phyloP scores from a whole-genome alignment of 1,139 yeast genomes.

The Suhomyces wounanorum region DNA sequence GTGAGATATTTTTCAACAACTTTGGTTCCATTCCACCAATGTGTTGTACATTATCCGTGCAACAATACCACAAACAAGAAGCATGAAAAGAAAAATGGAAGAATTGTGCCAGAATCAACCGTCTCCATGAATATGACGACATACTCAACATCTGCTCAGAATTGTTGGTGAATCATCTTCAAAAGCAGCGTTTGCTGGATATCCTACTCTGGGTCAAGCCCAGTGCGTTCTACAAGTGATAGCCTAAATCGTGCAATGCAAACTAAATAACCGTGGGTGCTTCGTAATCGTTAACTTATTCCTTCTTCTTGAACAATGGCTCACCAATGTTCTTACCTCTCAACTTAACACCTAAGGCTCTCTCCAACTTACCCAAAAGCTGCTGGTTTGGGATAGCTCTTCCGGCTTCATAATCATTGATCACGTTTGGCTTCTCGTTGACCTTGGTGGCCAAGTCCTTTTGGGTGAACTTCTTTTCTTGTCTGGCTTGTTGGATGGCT shows the following conservation, averaged over 20 bases:
- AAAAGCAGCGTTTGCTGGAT: neutral
- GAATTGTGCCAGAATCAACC: neutral
- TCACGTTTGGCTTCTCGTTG: slow-evolving; percentile 93
- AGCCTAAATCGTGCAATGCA: slow-evolving; percentile 11
- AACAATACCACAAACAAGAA: neutral
- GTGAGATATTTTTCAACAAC: neutral
- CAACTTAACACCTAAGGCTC: slow-evolving; percentile 91
- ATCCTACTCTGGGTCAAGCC: neutral
- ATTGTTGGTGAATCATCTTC: neutral
- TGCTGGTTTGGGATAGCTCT: slow-evolving; percentile 97
- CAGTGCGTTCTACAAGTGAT: neutral
- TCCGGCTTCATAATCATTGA: slow-evolving; percentile 96
- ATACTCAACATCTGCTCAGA: neutral
- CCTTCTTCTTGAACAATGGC: slow-evolving; percentile 76
- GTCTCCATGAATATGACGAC: neutral
- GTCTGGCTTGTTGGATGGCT: slow-evolving; percentile 83
- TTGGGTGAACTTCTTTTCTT: slow-evolving; percentile 86
- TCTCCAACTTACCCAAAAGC: slow-evolving; percentile 85
- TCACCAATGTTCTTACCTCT: slow-evolving; percentile 96
- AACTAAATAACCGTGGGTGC: slow-evolving; percentile 7
- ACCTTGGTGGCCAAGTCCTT: slow-evolving; percentile 94
- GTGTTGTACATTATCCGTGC: neutral
- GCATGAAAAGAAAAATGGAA: neutral
- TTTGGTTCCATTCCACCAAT: neutral
- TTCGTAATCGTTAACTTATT: slow-evolving; percentile 16